These are phyloP conservation scores for Astrephomene gubernaculifera DNA, from an alignment of 139 green algal species.

Conservation along the genomic window DNA sequence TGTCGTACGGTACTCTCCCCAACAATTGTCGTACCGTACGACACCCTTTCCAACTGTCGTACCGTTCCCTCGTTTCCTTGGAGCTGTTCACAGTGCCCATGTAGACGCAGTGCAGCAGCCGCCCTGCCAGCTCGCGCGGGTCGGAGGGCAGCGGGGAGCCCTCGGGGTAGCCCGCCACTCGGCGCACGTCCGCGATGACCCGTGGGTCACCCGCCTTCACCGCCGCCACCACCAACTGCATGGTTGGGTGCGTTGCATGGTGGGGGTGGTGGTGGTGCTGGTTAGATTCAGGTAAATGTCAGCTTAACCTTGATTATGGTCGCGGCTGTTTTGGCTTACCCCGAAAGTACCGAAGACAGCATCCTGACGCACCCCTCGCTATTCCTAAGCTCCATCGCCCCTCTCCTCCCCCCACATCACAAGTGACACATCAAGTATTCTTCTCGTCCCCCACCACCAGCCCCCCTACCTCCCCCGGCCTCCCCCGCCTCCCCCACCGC, in stretches of 20 bases:
- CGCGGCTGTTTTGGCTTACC: background rate
- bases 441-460: background rate
- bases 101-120: conserved; percentile 93
- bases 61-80: conserved; percentile 72
- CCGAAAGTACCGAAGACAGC: background rate
- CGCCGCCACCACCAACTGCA: conserved; percentile 66
- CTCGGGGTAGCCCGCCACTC: conserved; percentile 77
- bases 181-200: conserved; percentile 77
- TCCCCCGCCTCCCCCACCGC: background rate
- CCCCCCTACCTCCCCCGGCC: background rate
- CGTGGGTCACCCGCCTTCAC: conserved; percentile 71
- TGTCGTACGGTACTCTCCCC: too few relatives aligned
- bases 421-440: background rate
- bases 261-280: too few relatives aligned
- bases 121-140: conserved; percentile 74
- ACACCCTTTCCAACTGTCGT: too few relatives aligned
- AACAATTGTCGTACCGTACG: too few relatives aligned
- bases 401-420: background rate
- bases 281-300: too few relatives aligned
- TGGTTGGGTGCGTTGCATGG: background rate
- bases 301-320: too few relatives aligned
- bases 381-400: too few relatives aligned
- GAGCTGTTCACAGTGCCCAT: conserved; percentile 96
- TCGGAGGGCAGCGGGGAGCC: conserved; percentile 49
- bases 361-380: background rate